phyloP scores from a whole-genome alignment of 78 protist genomes.

The Bigelowiella natans region DNA sequence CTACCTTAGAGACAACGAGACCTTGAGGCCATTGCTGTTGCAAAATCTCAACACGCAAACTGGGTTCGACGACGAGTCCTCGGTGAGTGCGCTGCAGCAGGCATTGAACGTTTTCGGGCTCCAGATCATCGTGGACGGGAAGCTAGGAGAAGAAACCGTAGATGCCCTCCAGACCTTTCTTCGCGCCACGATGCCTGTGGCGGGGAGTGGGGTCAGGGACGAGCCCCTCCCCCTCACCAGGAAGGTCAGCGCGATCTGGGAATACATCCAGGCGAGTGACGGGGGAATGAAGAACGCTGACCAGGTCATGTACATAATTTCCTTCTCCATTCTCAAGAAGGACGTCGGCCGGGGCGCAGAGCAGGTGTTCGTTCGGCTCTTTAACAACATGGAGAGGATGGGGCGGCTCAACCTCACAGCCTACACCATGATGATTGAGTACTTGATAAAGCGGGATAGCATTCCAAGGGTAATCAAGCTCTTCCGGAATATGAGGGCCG shows the following conservation, averaged over 20 bases:
- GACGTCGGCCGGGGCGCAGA: neutral
- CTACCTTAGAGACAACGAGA: neutral
- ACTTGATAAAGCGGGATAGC: neutral
- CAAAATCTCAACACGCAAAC: neutral
- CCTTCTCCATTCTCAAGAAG: neutral
- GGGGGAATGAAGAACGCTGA: neutral
- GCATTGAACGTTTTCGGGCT: neutral
- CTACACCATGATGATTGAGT: neutral
- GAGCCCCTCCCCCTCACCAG: neutral
- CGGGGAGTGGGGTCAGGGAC: neutral
- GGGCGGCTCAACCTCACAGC: neutral
- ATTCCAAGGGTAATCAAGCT: neutral
- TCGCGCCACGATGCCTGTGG: neutral
- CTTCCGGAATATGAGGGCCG: neutral
- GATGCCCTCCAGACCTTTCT: neutral
- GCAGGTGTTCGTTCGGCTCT: neutral
- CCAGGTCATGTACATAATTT: neutral
- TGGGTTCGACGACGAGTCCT: neutral
- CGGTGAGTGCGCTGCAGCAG: neutral
- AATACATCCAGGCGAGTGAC: neutral
- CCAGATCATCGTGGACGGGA: neutral
- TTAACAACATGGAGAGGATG: neutral
- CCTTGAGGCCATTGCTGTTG: too few species aligned
- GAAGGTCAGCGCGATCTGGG: neutral
- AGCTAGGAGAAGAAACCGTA: neutral